These are phyloP conservation scores for Hypomontagnella submonticulosa DNA, from an alignment of 495 filamentous ascomycete species.

Conservation along the genomic window DNA sequence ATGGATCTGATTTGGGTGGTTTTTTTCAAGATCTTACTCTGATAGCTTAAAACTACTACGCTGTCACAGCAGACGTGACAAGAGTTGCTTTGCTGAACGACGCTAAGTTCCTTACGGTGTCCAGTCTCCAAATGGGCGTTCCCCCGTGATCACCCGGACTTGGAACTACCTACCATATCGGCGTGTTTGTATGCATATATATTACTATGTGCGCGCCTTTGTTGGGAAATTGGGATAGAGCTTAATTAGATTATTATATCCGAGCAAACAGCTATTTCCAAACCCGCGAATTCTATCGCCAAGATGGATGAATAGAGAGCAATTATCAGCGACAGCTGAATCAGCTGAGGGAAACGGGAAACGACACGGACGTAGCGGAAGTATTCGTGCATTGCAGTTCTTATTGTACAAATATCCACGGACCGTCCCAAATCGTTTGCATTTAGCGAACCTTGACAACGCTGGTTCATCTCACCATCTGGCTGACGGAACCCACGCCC, in stretches of 20 bases:
- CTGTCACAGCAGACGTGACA: conserved; percentile 4
- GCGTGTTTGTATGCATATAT: conserved; percentile 24
- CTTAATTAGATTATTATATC: conserved; percentile 17
- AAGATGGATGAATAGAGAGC: conserved; percentile 7
- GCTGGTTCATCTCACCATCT: conserved; percentile 17
- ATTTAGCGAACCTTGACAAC: conserved; percentile 12
- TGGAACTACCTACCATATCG: conserved; percentile 26
- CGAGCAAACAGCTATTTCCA: conserved; percentile 12
- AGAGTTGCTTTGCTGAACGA: conserved; percentile 12
- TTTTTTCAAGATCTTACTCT: background rate
- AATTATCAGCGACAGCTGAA: conserved; percentile 11
- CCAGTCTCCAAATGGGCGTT: conserved; percentile 4
- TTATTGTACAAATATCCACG: background rate
- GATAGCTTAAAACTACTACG: background rate
- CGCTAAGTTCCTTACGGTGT: conserved; percentile 13
- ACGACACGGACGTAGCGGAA: background rate
- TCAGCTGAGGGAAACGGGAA: background rate
- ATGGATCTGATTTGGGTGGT: background rate
- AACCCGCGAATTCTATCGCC: background rate
- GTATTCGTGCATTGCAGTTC: too few relatives aligned
- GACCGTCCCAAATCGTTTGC: conserved; percentile 12
- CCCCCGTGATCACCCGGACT: conserved; percentile 27
- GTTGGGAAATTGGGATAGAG: conserved; percentile 32
- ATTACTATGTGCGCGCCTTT: conserved; percentile 32
- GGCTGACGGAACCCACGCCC: conserved; percentile 11